These are phyloP conservation scores for Jaltomata sinuosa DNA, from an alignment of 257 asterid species.

Conservation along the genomic window DNA sequence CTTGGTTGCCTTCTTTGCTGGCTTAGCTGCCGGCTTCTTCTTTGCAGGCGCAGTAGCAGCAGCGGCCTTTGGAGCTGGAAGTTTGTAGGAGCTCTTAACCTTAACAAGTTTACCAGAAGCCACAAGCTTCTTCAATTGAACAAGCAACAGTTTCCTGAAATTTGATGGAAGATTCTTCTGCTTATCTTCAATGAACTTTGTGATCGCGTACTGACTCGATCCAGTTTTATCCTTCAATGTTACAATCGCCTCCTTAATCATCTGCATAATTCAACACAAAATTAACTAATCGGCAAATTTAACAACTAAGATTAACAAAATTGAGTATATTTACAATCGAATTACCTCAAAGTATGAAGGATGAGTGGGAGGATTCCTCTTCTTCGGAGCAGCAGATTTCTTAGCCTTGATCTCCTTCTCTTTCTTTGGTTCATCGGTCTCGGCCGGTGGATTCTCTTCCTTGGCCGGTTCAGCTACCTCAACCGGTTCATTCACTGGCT, in stretches of 20 bases:
- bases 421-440: conserved; percentile 24
- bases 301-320: neutral
- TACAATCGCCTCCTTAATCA: conserved; percentile 69
- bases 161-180: conserved; percentile 62
- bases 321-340: neutral
- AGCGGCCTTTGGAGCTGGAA: conserved; percentile 23
- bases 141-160: conserved; percentile 56
- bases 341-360: conserved; percentile 83
- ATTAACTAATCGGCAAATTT: neutral
- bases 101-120: conserved; percentile 55
- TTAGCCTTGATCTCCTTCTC: conserved; percentile 33
- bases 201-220: conserved; percentile 75
- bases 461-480: conserved; percentile 9
- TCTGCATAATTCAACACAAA: conserved; percentile 26
- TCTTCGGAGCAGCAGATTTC: conserved; percentile 56
- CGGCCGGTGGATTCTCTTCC: conserved; percentile 15
- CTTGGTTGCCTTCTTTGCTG: conserved; percentile 6
- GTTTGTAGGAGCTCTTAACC: conserved; percentile 60
- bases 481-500: conserved; percentile 3
- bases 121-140: conserved; percentile 68
- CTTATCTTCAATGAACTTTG: conserved; percentile 62
- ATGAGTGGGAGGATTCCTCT: conserved; percentile 29
- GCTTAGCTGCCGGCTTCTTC: conserved; percentile 6
- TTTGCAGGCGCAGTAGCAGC: conserved; percentile 7
- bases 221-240: conserved; percentile 66